Evolutionary conservation across 257 asterid genomes (phyloP).

Genomic region (Petrea volubilis): DNA sequence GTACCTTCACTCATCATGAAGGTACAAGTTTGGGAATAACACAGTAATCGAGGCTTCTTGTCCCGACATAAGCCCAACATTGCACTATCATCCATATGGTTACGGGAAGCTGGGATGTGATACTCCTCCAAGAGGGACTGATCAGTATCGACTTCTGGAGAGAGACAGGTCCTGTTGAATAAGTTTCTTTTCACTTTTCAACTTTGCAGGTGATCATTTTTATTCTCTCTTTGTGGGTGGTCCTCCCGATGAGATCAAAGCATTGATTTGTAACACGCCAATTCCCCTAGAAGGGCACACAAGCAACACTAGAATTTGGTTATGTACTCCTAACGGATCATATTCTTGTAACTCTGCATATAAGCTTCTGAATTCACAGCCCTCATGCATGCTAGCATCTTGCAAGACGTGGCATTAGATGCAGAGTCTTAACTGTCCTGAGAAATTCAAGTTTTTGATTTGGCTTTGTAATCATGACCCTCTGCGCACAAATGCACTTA

Average conservation of each 20-base stretch:
- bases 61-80: slow-evolving; percentile 62
- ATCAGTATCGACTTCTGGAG: slow-evolving; percentile 77
- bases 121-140: slow-evolving; percentile 59
- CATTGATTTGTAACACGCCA: no score
- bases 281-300: no score
- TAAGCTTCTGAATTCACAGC: no score
- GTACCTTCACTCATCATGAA: slow-evolving; percentile 14
- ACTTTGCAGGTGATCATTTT: background rate
- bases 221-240: background rate
- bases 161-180: slow-evolving; percentile 27
- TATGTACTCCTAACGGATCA: no score
- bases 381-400: no score
- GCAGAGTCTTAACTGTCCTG: no score
- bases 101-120: slow-evolving; percentile 61
- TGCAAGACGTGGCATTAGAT: no score
- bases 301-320: no score
- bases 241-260: background rate
- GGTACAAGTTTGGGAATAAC: slow-evolving; percentile 75
- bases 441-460: no score
- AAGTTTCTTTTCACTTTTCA: background rate
- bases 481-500: no score
- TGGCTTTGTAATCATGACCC: no score
- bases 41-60: slow-evolving; percentile 66
- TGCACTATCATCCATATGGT: slow-evolving; percentile 73
- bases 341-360: no score